Conservation (phyloP, 2,329 filamentous ascomycete species). For the Seiridium unicorne region DNA sequence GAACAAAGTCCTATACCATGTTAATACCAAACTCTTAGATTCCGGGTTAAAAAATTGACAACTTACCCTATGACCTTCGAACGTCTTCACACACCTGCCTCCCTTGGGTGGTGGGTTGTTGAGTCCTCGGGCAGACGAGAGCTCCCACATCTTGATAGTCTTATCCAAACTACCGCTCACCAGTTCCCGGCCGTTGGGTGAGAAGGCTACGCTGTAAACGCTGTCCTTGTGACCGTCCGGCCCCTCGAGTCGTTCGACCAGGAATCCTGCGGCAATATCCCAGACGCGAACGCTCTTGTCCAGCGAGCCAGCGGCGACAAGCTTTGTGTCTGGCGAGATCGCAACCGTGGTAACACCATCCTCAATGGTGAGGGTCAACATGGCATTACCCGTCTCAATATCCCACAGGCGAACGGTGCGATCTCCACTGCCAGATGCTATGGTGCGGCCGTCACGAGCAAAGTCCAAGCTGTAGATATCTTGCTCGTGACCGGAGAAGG, state of each 20-base stretch:
- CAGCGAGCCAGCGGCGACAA: slow-evolving; percentile 89
- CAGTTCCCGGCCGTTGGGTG: slow-evolving; percentile 86
- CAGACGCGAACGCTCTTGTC: slow-evolving; percentile 98
- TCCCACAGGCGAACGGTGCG: slow-evolving; percentile 96
- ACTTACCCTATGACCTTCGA: slow-evolving; percentile 88
- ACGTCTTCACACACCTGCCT: slow-evolving; percentile 93
- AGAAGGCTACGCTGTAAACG: slow-evolving; percentile 95
- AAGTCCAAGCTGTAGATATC: slow-evolving; percentile 98
- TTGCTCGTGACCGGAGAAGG: slow-evolving; percentile 95
- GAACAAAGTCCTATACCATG: slow-evolving; percentile 76
- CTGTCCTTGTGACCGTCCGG: slow-evolving; percentile 95
- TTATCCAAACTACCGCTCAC: slow-evolving; percentile 95
- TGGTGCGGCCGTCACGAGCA: slow-evolving; percentile 86
- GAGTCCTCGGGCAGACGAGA: slow-evolving; percentile 69
- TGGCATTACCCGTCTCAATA: slow-evolving; percentile 78
- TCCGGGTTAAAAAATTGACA: too few relatives aligned
- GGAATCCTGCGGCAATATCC: slow-evolving; percentile 83
- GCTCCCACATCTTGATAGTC: slow-evolving; percentile 99
- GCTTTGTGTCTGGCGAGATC: slow-evolving; percentile 92
- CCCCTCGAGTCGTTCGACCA: slow-evolving; percentile 89
- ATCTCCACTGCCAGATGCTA: slow-evolving; percentile 93
- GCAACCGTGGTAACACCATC: slow-evolving; percentile 97
- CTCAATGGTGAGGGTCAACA: slow-evolving; percentile 86
- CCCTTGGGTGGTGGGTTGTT: slow-evolving; percentile 70
- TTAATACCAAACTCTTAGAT: too few relatives aligned